Evolutionary conservation across 495 filamentous ascomycete species (phyloP).

Genomic region (Penicillium macrosclerotiorum): DNA sequence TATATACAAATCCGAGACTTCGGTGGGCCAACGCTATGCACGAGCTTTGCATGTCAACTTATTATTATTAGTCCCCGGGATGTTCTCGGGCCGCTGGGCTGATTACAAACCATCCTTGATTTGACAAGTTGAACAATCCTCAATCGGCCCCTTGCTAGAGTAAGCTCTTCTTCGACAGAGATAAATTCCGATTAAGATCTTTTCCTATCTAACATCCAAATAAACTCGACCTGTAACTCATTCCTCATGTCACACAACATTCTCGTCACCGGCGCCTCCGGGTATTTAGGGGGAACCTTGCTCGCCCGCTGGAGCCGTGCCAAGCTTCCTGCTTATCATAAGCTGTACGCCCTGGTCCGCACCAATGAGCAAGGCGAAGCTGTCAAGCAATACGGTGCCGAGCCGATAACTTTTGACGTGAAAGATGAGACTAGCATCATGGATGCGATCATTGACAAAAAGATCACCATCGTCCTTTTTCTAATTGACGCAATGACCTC

Average conservation of each 20-base stretch:
- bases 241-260: conserved; percentile 39
- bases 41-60: too few relatives aligned
- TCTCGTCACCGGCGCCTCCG: conserved; percentile 50
- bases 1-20: too few relatives aligned
- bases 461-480: conserved; percentile 45
- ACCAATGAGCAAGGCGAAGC: conserved; percentile 38
- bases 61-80: too few relatives aligned
- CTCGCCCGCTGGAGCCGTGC: conserved; percentile 36
- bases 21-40: too few relatives aligned
- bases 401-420: conserved; percentile 34
- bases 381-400: conserved; percentile 42
- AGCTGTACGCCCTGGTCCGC: conserved; percentile 45
- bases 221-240: too few relatives aligned
- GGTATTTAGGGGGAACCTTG: conserved; percentile 50
- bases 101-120: too few relatives aligned
- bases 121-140: too few relatives aligned
- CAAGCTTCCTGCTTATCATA: conserved; percentile 36
- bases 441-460: conserved; percentile 32
- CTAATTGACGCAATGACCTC: conserved; percentile 31
- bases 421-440: conserved; percentile 26
- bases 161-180: neutral
- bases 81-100: too few relatives aligned
- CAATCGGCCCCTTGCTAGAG: too few relatives aligned
- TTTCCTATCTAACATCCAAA: too few relatives aligned
- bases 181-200: too few relatives aligned